phyloP scores from a whole-genome alignment of 1,139 yeast genomes.

The Candida sp. region DNA sequence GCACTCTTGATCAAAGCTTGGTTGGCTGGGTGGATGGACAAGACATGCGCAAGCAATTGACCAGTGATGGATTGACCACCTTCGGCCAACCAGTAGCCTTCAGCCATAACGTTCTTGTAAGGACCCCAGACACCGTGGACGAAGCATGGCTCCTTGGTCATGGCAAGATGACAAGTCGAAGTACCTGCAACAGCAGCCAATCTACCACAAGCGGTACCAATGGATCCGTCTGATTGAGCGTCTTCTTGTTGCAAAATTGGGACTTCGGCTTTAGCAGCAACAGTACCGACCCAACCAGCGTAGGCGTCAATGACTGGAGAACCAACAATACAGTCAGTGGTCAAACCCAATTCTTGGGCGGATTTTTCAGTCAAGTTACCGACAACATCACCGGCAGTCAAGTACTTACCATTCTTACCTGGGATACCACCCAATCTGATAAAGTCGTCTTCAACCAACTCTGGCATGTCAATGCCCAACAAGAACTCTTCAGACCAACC shows the following conservation, averaged over 20 bases:
- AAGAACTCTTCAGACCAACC: constrained; percentile 93
- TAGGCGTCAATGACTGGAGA: constrained; percentile 98
- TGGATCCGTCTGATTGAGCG: constrained; percentile 36
- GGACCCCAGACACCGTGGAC: constrained; percentile 99
- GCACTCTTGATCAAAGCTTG: constrained; percentile 67
- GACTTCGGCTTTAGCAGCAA: constrained; percentile 79
- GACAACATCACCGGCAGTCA: constrained; percentile 88
- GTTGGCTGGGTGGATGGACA: constrained; percentile 89
- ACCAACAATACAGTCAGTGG: constrained; percentile 83
- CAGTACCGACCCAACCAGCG: constrained; percentile 99
- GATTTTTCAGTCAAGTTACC: constrained; percentile 70
- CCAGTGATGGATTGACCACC: constrained; percentile 99
- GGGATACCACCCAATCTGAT: constrained; percentile 84
- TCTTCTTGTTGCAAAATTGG: constrained; percentile 45
- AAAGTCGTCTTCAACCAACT: constrained; percentile 78
- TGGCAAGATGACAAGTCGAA: constrained; percentile 93
- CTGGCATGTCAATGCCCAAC: constrained; percentile 68
- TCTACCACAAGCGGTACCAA: constrained; percentile 75
- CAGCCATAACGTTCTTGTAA: constrained; percentile 88
- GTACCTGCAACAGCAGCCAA: constrained; percentile 99
- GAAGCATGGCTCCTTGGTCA: constrained; percentile 84
- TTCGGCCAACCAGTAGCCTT: constrained; percentile 95
- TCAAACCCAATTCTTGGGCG: constrained; percentile 86
- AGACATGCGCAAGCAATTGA: constrained; percentile 88
- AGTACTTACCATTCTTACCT: constrained; percentile 69